These are phyloP conservation scores for Tricholoma sp. DNA, from an alignment of 768 basidiomycete genomes.

Conservation along the genomic window DNA sequence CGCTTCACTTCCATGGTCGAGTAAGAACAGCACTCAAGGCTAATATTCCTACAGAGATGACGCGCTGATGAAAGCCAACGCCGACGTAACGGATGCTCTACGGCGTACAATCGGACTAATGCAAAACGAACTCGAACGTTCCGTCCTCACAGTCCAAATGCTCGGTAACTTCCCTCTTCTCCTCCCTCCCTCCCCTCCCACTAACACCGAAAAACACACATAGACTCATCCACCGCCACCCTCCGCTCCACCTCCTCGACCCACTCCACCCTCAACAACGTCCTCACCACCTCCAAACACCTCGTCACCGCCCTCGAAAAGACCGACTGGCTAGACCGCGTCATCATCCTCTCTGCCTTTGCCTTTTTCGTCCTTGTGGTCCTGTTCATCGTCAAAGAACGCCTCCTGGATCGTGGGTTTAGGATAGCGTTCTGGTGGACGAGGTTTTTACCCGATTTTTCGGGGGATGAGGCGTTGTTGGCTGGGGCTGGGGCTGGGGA, in stretches of 20 bases:
- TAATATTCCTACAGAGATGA: conserved; percentile 53
- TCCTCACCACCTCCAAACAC: conserved; percentile 77
- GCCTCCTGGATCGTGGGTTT: conserved; percentile 75
- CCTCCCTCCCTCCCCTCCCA: background rate
- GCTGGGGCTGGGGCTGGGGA: background rate
- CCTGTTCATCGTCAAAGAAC: conserved; percentile 83
- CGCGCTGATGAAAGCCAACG: conserved; percentile 80
- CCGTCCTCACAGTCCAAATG: conserved; percentile 80
- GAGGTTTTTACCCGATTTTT: conserved; percentile 57
- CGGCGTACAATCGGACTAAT: conserved; percentile 80
- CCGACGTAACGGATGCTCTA: conserved; percentile 84
- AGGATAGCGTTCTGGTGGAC: conserved; percentile 89
- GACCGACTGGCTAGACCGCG: conserved; percentile 87
- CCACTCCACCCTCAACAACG: conserved; percentile 67
- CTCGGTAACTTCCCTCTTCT: conserved; percentile 53
- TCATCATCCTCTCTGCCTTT: conserved; percentile 78
- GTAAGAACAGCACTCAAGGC: background rate
- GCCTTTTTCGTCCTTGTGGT: conserved; percentile 81
- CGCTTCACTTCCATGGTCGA: background rate
- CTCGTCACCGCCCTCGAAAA: conserved; percentile 86
- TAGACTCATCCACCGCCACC: conserved; percentile 77
- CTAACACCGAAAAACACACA: background rate
- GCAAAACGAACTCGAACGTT: conserved; percentile 90
- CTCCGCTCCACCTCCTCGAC: conserved; percentile 69
- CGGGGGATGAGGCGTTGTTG: conserved; percentile 21